Evolutionary conservation across 2,329 filamentous ascomycete species (phyloP), one percentile per base, ranked within the genome.

Genomic region (Aspergillus novofumigatus): DNA sequence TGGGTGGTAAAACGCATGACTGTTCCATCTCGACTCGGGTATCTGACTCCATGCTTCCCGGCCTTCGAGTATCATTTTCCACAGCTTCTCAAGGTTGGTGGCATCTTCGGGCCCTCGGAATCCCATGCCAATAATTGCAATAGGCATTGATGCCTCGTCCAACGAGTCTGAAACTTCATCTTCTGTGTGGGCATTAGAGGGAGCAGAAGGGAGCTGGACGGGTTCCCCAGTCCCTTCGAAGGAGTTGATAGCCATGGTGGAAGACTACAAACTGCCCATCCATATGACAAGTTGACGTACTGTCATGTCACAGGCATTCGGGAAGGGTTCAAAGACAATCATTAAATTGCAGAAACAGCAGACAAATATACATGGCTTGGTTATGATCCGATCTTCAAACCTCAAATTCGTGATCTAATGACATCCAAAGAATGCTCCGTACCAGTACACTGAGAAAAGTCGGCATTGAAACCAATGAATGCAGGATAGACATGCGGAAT

Each of bases 51-150:
- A 65, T 21, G 52, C 64, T 45, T 66, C 62, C 52, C 59, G 61
- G 2, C 62, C 57, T 17, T 60, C 53, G 2, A 59, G 20, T 1
- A 69, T 61, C 61, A 68, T 66, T 2, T 63, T 52, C 66, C 63
- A 69, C 8, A 69, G 48, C n/a, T 17, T 57, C 10, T 61, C 50
- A 3, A 62, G 51, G 47, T 59, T 57, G 21, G 38, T 61, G n/a
- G 66, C 67, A 51, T 65, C 60, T 1, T 51, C 64, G 5, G 67
- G 67, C 8, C 63, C 65, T 21, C 67, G 59, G 32, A 69, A 67
- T 0, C 63, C 64, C 50, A 69, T 65, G 6, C 67, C 67, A 11
- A 70, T 51, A 32, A 69, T 58, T 1, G 67, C 67, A 53, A 69
- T 65, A 6, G 67, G 65, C 53, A 59, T 61, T 4, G 52, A 62